A percentile compares a stretch with the other conserved stretches of the same genome.
These are phyloP conservation scores for Hericium erinaceus DNA, from an alignment of 768 basidiomycete species.

Conservation along the genomic window DNA sequence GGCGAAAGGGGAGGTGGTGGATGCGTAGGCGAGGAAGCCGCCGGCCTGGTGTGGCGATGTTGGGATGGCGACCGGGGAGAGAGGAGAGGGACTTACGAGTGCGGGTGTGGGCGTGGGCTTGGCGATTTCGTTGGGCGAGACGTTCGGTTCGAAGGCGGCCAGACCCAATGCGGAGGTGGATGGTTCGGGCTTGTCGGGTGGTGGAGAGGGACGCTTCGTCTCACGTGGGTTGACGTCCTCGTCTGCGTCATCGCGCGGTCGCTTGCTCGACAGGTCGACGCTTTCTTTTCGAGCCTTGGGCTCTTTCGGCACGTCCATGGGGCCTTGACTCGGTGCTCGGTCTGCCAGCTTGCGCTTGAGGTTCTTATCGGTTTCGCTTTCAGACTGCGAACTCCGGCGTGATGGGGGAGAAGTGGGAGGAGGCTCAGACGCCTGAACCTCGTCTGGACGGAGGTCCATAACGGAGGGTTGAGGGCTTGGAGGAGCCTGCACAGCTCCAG, in stretches of 20 bases:
- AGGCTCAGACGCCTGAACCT: background rate
- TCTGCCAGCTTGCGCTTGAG: slow-evolving; percentile 64
- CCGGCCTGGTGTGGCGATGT: slow-evolving; percentile 18
- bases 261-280: slow-evolving; percentile 20
- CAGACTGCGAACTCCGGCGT: slow-evolving; percentile 19
- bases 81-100: slow-evolving; percentile 5
- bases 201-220: slow-evolving; percentile 49
- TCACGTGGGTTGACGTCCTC: slow-evolving; percentile 48
- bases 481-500: background rate
- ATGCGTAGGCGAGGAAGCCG: slow-evolving; percentile 78
- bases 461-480: background rate
- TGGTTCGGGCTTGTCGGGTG: slow-evolving; percentile 28
- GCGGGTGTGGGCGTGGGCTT: background rate
- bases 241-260: slow-evolving; percentile 54
- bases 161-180: background rate
- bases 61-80: slow-evolving; percentile 2
- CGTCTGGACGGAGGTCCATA: background rate
- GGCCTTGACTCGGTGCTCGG: slow-evolving; percentile 53
- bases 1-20: slow-evolving; percentile 64
- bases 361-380: slow-evolving; percentile 42
- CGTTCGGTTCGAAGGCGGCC: background rate
- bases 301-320: background rate
- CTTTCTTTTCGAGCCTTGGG: slow-evolving; percentile 1
- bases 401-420: background rate
- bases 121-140: background rate